A percentile compares a stretch with the other conserved stretches of the same genome.
phyloP scores from a whole-genome alignment of 306 rosid genomes.

The Urtica urens region DNA sequence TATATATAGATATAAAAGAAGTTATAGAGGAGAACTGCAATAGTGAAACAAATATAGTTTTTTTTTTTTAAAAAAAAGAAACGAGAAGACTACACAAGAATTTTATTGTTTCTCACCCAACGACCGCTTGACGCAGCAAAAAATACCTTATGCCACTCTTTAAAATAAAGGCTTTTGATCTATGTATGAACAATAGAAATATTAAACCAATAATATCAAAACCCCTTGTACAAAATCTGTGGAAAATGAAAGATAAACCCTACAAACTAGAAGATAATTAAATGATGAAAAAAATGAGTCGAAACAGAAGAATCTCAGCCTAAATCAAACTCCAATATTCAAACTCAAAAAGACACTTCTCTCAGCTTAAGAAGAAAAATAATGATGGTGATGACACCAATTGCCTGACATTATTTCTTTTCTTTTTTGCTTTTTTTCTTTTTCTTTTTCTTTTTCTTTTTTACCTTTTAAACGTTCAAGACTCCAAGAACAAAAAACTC shows the following conservation, averaged over 20 bases:
- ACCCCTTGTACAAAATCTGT: constrained; percentile 46
- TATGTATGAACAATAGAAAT: constrained; percentile 10
- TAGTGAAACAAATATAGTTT: no score
- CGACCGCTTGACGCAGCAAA: constrained; percentile 34
- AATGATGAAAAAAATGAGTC: constrained; percentile 15
- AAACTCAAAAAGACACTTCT: constrained; percentile 26
- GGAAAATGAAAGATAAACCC: constrained; percentile 26
- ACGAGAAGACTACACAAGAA: constrained; percentile 5
- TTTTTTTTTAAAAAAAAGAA: no score
- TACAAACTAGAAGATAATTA: constrained; percentile 23
- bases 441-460: constrained; percentile 5
- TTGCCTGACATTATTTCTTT: constrained; percentile 11
- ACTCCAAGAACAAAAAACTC: constrained; percentile 39
- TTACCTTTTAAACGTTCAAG: constrained; percentile 27
- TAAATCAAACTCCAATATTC: constrained; percentile 23
- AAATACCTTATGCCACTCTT: constrained; percentile 8
- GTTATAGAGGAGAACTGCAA: no score
- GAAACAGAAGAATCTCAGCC: constrained; percentile 9
- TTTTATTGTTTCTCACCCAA: constrained; percentile 29
- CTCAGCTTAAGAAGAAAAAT: constrained; percentile 28
- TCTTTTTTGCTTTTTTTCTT: constrained; percentile 19
- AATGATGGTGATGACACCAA: no score
- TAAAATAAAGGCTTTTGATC: constrained; percentile 21
- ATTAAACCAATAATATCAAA: constrained; percentile 8
- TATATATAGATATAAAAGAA: no score